A percentile compares a stretch with the other conserved stretches of the same genome.
Conservation (phyloP, 73 alveolate species). For the Halteria grandinella region DNA sequence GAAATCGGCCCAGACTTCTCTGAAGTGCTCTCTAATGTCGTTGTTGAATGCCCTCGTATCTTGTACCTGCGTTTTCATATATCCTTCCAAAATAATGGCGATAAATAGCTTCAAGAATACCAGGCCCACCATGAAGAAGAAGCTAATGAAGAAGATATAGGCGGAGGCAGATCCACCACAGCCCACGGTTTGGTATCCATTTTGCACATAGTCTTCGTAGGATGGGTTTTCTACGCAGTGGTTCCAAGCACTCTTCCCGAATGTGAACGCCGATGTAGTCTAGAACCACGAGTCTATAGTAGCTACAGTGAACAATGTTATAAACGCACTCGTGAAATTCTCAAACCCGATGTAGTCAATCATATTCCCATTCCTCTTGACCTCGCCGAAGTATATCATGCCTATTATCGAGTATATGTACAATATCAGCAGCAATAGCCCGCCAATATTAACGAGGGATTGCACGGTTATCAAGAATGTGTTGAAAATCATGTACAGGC, state of each 20-base stretch:
- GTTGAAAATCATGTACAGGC: slow-evolving; percentile 56
- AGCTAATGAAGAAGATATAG: slow-evolving; percentile 20
- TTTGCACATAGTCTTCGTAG: slow-evolving; percentile 19
- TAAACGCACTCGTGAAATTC: slow-evolving; percentile 44
- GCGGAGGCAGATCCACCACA: slow-evolving; percentile 40
- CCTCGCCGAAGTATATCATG: slow-evolving; percentile 62
- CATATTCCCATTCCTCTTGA: slow-evolving; percentile 52
- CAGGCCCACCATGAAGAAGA: slow-evolving; percentile 4
- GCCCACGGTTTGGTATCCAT: slow-evolving; percentile 20
- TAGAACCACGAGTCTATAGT: slow-evolving; percentile 72
- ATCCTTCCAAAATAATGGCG: slow-evolving; percentile 53
- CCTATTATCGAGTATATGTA: slow-evolving; percentile 63
- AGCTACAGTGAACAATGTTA: slow-evolving; percentile 61
- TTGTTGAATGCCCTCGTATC: slow-evolving; percentile 32
- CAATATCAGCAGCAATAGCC: slow-evolving; percentile 52
- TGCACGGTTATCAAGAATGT: slow-evolving; percentile 66
- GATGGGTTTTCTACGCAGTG: slow-evolving; percentile 13
- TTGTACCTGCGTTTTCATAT: slow-evolving; percentile 13
- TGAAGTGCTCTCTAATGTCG: slow-evolving; percentile 48
- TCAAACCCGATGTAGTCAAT: slow-evolving; percentile 36
- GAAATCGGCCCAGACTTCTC: slow-evolving; percentile 59
- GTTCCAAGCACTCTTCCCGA: not conserved
- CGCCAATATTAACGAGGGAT: slow-evolving; percentile 70
- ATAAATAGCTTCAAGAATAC: slow-evolving; percentile 46
- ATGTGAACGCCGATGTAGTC: slow-evolving; percentile 26